A percentile compares a stretch with the other conserved stretches of the same genome.
Evolutionary conservation across 139 green algal genomes (phyloP).

Genomic region (Micractinium conductrix): DNA sequence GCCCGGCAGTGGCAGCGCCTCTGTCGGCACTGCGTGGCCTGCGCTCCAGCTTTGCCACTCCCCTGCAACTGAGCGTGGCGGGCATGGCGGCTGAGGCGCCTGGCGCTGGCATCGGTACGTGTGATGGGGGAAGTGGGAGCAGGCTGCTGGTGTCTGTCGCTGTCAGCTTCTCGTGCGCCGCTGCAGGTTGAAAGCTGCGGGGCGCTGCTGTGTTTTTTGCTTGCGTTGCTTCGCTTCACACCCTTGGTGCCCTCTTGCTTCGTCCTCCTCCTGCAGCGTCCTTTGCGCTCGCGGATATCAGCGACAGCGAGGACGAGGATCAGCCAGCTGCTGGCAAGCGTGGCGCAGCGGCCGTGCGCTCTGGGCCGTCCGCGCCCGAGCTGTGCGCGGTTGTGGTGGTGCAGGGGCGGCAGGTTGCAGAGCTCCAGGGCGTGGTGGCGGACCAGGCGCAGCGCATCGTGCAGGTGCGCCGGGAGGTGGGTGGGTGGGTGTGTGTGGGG

Average conservation of each 20-base stretch:
- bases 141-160: neutral
- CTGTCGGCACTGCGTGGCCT: neutral
- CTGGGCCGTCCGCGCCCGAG: neutral
- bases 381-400: neutral
- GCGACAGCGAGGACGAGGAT: neutral
- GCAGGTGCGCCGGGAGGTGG: neutral
- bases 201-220: neutral
- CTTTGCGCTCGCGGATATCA: neutral
- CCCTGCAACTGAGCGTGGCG: neutral
- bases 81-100: neutral
- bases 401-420: neutral
- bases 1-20: neutral
- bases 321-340: neutral
- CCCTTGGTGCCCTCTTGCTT: neutral
- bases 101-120: neutral
- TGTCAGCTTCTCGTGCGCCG: neutral
- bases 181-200: no score
- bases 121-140: neutral
- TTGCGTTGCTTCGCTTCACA: neutral
- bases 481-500: no score
- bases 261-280: neutral
- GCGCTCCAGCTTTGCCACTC: neutral
- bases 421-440: neutral
- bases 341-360: no score
- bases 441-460: slow-evolving; percentile 18